Evolutionary conservation across 1,284 basidiomycete genomes (phyloP).

Genomic region (Fomitopsis palustris): DNA sequence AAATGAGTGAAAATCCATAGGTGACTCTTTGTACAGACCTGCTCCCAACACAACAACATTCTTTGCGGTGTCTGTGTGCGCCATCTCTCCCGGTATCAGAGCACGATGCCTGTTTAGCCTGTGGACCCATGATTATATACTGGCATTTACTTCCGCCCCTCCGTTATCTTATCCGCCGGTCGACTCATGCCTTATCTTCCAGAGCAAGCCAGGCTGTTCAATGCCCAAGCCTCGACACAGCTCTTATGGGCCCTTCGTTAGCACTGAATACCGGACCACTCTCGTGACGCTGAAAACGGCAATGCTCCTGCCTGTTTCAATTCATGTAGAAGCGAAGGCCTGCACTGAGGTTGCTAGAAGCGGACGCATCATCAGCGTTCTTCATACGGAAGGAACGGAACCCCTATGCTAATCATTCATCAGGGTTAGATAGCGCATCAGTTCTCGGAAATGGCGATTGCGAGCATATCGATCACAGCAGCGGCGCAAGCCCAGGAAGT

Average conservation of each 20-base stretch:
- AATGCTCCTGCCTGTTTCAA: no score
- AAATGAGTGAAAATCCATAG: neutral
- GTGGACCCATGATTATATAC: neutral
- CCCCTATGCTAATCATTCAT: neutral
- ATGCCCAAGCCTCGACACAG: no score
- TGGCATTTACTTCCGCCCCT: neutral
- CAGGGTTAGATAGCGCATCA: neutral
- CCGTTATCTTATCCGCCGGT: neutral
- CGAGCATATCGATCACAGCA: conserved; percentile 5
- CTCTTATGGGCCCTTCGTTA: no score
- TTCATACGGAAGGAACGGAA: no score
- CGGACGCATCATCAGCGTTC: no score
- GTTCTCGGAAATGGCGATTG: neutral
- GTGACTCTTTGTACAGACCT: conserved; percentile 15
- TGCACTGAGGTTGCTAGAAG: no score
- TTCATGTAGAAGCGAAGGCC: no score
- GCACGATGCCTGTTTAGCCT: neutral
- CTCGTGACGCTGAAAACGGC: no score
- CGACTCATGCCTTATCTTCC: neutral
- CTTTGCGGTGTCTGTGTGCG: conserved; percentile 10
- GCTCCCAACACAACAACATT: conserved; percentile 30
- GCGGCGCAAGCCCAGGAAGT: conserved; percentile 6
- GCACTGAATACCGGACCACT: no score
- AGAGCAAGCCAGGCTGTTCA: neutral
- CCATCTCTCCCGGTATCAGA: neutral